Percentiles rank a stretch among this genome's conserved stretches.
phyloP scores from a whole-genome alignment of 331 rosid species.

The Quercus phellos region DNA sequence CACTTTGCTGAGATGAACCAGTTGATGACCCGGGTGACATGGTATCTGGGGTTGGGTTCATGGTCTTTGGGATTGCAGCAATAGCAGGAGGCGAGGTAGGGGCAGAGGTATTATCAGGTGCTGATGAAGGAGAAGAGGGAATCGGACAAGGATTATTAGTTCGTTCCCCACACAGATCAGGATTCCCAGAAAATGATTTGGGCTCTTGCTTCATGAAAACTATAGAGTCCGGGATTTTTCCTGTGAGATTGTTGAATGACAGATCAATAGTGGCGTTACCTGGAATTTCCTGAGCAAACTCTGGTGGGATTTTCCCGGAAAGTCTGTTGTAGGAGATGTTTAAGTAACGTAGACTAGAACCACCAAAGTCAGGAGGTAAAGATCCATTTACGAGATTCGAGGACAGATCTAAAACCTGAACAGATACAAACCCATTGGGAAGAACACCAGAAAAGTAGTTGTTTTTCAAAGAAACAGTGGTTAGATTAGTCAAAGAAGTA shows the following conservation, averaged over 20 bases:
- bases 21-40: slow-evolving; percentile 22
- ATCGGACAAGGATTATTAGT: slow-evolving; percentile 48
- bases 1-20: slow-evolving; percentile 14
- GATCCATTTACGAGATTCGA: slow-evolving; percentile 76
- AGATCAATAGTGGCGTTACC: slow-evolving; percentile 54
- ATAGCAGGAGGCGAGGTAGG: slow-evolving; percentile 78
- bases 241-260: slow-evolving; percentile 68
- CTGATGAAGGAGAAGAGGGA: slow-evolving; percentile 52
- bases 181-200: slow-evolving; percentile 47
- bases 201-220: slow-evolving; percentile 40
- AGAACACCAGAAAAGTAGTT: slow-evolving; percentile 63
- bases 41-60: slow-evolving; percentile 30
- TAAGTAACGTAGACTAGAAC: slow-evolving; percentile 42
- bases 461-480: slow-evolving; percentile 38
- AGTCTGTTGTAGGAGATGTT: slow-evolving; percentile 66
- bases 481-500: slow-evolving; percentile 41
- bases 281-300: slow-evolving; percentile 47
- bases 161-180: slow-evolving; percentile 55
- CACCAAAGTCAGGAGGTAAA: slow-evolving; percentile 56
- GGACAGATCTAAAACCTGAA: slow-evolving; percentile 69
- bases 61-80: slow-evolving; percentile 68
- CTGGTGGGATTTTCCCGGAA: slow-evolving; percentile 55
- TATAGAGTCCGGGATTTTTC: slow-evolving; percentile 45
- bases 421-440: slow-evolving; percentile 31
- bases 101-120: slow-evolving; percentile 29